These are phyloP conservation scores for Eimeria falciformis DNA, from an alignment of 169 alveolate genomes.

Conservation along the genomic window DNA sequence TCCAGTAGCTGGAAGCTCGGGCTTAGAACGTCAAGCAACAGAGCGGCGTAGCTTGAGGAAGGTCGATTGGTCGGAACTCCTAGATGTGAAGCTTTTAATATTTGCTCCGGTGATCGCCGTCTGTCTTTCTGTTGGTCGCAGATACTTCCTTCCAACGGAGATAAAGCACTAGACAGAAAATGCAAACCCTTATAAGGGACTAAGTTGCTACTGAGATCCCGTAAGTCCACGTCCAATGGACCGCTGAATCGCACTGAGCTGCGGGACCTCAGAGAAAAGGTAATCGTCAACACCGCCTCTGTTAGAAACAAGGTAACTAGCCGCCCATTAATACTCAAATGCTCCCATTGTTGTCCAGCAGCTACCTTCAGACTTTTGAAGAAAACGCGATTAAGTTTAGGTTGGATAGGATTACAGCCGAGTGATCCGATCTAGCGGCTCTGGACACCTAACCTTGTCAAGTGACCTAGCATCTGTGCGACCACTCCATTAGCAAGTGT, in stretches of 20 bases:
- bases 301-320: too few species aligned
- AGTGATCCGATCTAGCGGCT: too few species aligned
- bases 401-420: too few species aligned
- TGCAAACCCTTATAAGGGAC: slow-evolving; percentile 98
- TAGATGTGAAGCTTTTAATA: background rate
- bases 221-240: slow-evolving; percentile 95
- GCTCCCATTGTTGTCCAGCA: too few species aligned
- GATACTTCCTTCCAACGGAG: slow-evolving; percentile 90
- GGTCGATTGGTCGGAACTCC: background rate
- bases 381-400: too few species aligned
- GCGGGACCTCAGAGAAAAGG: background rate
- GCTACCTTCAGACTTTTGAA: too few species aligned
- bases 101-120: background rate
- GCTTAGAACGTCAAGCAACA: slow-evolving; percentile 52
- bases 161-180: slow-evolving; percentile 96
- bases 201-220: slow-evolving; percentile 96
- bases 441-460: slow-evolving; percentile 48
- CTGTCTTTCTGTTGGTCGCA: background rate
- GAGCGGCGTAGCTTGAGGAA: background rate
- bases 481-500: slow-evolving; percentile 52
- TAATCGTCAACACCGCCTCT: background rate
- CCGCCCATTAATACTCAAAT: too few species aligned
- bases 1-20: slow-evolving; percentile 57
- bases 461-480: slow-evolving; percentile 55
- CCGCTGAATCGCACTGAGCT: slow-evolving; percentile 98